Evolutionary conservation across 1,139 yeast species (phyloP).

Genomic region (Kodamaea plutei): DNA sequence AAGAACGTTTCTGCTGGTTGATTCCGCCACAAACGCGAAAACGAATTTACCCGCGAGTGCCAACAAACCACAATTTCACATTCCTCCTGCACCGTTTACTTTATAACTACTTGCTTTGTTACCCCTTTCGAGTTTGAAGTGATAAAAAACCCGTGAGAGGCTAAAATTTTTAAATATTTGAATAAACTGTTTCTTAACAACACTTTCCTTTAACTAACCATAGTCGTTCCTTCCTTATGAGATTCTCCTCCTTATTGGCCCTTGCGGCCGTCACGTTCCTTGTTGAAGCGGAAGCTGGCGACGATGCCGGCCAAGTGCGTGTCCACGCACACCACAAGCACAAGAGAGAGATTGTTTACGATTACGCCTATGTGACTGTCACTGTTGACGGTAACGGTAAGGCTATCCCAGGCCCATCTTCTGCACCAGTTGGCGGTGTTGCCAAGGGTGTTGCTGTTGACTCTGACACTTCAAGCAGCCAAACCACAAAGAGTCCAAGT

Average conservation of each 20-base stretch:
- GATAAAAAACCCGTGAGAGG: too few species aligned
- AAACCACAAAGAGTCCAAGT: slow-evolving; percentile 7
- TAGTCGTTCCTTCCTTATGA: slow-evolving; percentile 15
- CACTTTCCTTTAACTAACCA: slow-evolving; percentile 6
- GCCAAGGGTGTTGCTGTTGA: not conserved
- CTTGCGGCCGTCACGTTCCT: slow-evolving; percentile 28
- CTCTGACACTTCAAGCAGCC: slow-evolving; percentile 10
- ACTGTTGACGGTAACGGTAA: slow-evolving; percentile 67
- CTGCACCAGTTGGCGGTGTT: slow-evolving; percentile 9
- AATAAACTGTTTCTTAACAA: too few species aligned
- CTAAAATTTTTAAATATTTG: not conserved
- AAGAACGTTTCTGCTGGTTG: too few species aligned
- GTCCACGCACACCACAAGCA: slow-evolving; percentile 63
- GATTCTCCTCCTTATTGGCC: slow-evolving; percentile 19
- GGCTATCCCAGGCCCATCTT: slow-evolving; percentile 10
- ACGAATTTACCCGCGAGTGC: too few species aligned
- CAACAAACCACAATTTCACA: too few species aligned
- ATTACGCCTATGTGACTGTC: slow-evolving; percentile 74
- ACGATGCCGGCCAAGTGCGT: slow-evolving; percentile 32
- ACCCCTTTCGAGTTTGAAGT: too few species aligned
- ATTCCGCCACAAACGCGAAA: too few species aligned
- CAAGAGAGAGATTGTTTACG: slow-evolving; percentile 76
- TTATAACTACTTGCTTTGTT: too few species aligned
- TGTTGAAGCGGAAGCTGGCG: slow-evolving; percentile 31
- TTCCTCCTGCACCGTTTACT: too few species aligned